Conservation (phyloP, 2,329 filamentous ascomycete species). For the Aspergillus pseudoglaucus region DNA sequence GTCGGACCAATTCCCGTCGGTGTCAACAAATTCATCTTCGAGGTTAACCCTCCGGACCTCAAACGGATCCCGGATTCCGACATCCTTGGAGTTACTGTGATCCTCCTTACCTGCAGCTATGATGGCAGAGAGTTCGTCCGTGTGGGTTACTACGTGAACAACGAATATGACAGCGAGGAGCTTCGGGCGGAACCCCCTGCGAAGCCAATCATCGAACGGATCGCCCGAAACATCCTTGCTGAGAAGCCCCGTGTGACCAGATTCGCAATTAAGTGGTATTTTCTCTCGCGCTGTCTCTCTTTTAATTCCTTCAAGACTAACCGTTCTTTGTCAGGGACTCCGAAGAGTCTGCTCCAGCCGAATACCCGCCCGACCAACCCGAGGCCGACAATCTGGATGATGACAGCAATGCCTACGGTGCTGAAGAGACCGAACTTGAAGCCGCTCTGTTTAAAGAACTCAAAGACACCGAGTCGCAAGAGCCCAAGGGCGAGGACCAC, state of each 20-base stretch:
- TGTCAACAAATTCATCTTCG: slow-evolving; percentile 98
- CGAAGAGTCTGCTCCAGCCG: slow-evolving; percentile 90
- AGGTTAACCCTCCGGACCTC: slow-evolving; percentile 87
- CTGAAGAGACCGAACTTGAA: slow-evolving; percentile 74
- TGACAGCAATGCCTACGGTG: slow-evolving; percentile 78
- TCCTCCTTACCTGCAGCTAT: slow-evolving; percentile 93
- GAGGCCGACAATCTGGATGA: slow-evolving; percentile 84
- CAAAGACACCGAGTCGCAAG: slow-evolving; percentile 41
- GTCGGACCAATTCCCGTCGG: slow-evolving; percentile 96
- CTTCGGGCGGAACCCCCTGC: slow-evolving; percentile 81
- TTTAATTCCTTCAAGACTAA: neutral
- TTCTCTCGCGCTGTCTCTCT: neutral
- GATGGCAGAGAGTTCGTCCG: slow-evolving; percentile 95
- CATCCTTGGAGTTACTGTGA: slow-evolving; percentile 93
- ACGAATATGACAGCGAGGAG: slow-evolving; percentile 93
- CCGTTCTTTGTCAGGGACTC: slow-evolving; percentile 63
- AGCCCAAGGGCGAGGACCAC: slow-evolving; percentile 51
- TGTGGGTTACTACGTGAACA: slow-evolving; percentile 99
- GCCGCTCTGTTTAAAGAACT: slow-evolving; percentile 53
- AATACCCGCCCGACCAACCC: slow-evolving; percentile 95
- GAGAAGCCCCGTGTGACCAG: slow-evolving; percentile 97
- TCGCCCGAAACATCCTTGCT: slow-evolving; percentile 83
- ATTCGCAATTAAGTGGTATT: slow-evolving; percentile 96
- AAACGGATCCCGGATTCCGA: slow-evolving; percentile 88
- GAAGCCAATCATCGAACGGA: slow-evolving; percentile 87